These are phyloP conservation scores for Gynandropsis gynandra DNA, from an alignment of 345 rosid genomes.

Conservation along the genomic window DNA sequence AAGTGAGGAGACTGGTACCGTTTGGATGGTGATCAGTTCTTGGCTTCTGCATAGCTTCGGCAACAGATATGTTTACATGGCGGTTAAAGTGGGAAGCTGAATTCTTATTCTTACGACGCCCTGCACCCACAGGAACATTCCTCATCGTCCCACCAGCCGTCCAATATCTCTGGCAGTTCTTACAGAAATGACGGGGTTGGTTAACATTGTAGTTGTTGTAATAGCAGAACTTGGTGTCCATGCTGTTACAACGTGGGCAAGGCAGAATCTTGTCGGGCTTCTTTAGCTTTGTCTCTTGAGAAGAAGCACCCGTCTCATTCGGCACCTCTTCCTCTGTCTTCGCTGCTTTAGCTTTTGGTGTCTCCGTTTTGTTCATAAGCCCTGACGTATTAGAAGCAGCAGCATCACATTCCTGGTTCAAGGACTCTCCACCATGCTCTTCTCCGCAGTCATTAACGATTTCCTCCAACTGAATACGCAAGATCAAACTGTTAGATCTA, in stretches of 20 bases:
- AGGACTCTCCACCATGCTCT: constrained; percentile 32
- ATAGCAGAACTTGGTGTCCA: constrained; percentile 94
- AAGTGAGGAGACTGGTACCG: constrained; percentile 56
- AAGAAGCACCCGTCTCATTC: constrained; percentile 27
- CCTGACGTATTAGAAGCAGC: constrained; percentile 25
- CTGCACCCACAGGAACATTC: constrained; percentile 93
- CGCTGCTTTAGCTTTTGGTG: constrained; percentile 1
- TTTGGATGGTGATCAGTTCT: constrained; percentile 53
- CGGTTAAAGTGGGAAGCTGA: constrained; percentile 60
- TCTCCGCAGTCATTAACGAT: constrained; percentile 27
- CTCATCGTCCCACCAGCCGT: constrained; percentile 97
- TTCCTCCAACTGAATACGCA: constrained; percentile 13
- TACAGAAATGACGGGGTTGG: constrained; percentile 92
- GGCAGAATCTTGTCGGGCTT: constrained; percentile 82
- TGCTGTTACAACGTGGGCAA: constrained; percentile 89
- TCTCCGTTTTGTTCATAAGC: constrained; percentile 15
- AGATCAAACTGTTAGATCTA: too few species aligned
- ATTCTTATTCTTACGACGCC: constrained; percentile 85
- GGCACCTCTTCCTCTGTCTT: constrained; percentile 39
- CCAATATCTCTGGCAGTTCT: constrained; percentile 96
- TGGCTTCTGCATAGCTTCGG: constrained; percentile 47
- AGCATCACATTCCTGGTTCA: constrained; percentile 15
- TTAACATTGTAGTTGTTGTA: constrained; percentile 89
- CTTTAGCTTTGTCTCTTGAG: constrained; percentile 59
- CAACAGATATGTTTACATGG: constrained; percentile 43